Conservation (phyloP, 2,329 filamentous ascomycete genomes). For the Leptographium procerum region DNA sequence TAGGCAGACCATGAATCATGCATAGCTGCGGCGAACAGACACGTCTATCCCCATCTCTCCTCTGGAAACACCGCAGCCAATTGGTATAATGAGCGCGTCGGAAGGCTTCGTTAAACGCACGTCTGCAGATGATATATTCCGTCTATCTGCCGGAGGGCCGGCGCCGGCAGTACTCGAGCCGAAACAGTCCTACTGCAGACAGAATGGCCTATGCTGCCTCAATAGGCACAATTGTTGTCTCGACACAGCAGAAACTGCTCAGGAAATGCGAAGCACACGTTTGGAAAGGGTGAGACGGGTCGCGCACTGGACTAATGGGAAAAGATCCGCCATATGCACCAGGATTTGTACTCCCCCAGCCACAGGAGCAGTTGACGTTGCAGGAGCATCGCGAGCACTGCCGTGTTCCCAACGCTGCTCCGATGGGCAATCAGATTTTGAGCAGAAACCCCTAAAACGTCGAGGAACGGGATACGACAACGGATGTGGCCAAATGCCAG, state of each 20-base stretch:
- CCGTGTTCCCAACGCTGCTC: neutral
- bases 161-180: neutral
- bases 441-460: neutral
- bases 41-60: too few relatives aligned
- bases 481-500: neutral
- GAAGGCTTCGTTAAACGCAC: neutral
- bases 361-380: neutral
- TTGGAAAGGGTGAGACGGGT: neutral
- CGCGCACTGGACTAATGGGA: neutral
- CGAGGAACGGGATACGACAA: neutral
- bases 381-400: neutral
- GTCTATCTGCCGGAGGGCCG: neutral
- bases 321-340: neutral
- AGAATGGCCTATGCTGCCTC: too few relatives aligned
- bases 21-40: neutral
- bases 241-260: neutral
- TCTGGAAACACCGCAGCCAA: neutral
- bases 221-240: neutral
- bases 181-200: neutral
- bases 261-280: neutral
- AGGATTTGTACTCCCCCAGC: neutral
- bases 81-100: too few relatives aligned
- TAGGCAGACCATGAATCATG: neutral
- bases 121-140: neutral
- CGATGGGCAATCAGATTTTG: too few relatives aligned